A percentile compares a stretch with the other conserved stretches of the same genome.
Evolutionary conservation across 331 rosid species (phyloP).

Genomic region (Rhamnella rubrinervis): DNA sequence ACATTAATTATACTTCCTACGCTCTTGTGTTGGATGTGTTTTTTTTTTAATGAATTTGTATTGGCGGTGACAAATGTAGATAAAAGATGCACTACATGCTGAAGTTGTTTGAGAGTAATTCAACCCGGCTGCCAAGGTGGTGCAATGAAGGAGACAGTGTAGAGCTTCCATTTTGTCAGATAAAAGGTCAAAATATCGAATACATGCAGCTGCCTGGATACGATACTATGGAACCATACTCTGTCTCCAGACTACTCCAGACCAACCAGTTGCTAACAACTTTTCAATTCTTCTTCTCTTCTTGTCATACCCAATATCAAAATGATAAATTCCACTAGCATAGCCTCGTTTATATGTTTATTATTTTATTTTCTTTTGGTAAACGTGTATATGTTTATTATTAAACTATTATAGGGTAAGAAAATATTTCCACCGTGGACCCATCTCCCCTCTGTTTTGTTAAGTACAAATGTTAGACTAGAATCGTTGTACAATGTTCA

Average conservation of each 20-base stretch:
- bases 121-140: conserved; percentile 87
- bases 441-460: no score
- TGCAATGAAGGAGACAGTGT: conserved; percentile 76
- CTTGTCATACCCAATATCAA: not conserved
- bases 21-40: conserved; percentile 7
- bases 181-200: conserved; percentile 70
- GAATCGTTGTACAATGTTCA: no score
- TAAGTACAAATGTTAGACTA: not conserved
- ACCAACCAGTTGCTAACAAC: conserved; percentile 51
- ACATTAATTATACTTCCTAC: not conserved
- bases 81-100: conserved; percentile 87
- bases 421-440: no score
- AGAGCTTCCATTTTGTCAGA: conserved; percentile 91
- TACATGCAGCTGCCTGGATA: conserved; percentile 93
- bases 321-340: not conserved
- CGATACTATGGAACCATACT: conserved; percentile 71
- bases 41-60: not conserved
- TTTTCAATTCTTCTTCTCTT: not conserved
- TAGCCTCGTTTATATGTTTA: conserved; percentile 9
- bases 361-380: not conserved
- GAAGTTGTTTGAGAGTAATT: conserved; percentile 75
- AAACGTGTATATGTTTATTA: no score
- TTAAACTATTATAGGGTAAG: no score
- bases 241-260: conserved; percentile 76
- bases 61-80: conserved; percentile 51